Percentiles rank a stretch among this genome's conserved stretches.
Conservation (phyloP, 768 basidiomycete species). For the Cystoderma amianthinum region DNA sequence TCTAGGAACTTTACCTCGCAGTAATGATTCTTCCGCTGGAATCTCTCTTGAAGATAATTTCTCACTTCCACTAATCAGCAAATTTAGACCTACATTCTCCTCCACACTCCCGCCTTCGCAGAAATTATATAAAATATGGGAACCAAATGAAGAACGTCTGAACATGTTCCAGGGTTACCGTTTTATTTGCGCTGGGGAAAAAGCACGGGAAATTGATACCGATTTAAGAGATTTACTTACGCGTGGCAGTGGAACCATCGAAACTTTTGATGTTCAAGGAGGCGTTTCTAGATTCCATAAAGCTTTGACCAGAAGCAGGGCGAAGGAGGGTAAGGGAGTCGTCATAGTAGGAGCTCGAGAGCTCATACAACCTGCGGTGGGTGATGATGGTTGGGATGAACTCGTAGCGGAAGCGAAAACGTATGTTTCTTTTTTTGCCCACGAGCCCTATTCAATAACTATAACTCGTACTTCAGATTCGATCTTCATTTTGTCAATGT, state of each 20-base stretch:
- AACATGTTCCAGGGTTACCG: slow-evolving; percentile 44
- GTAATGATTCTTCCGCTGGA: slow-evolving; percentile 22
- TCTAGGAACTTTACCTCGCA: slow-evolving; percentile 30
- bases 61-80: slow-evolving; percentile 39
- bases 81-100: slow-evolving; percentile 54
- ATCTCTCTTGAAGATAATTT: slow-evolving; percentile 46
- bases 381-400: slow-evolving; percentile 46
- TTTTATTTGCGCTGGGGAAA: slow-evolving; percentile 59
- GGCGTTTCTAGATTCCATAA: slow-evolving; percentile 46
- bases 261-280: slow-evolving; percentile 47
- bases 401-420: slow-evolving; percentile 39
- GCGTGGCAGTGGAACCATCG: slow-evolving; percentile 54
- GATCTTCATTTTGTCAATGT: slow-evolving; percentile 34
- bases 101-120: slow-evolving; percentile 38
- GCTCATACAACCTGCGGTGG: slow-evolving; percentile 42
- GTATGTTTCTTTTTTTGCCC: slow-evolving; percentile 2
- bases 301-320: slow-evolving; percentile 42
- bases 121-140: slow-evolving; percentile 54
- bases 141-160: slow-evolving; percentile 57
- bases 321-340: slow-evolving; percentile 42
- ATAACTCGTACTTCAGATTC: slow-evolving; percentile 28
- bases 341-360: slow-evolving; percentile 46
- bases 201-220: slow-evolving; percentile 36
- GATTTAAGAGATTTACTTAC: slow-evolving; percentile 49
- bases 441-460: too few relatives aligned